Base-by-base conservation (phyloP, 78 protist species). In the Cyanophora paradoxa region DNA sequence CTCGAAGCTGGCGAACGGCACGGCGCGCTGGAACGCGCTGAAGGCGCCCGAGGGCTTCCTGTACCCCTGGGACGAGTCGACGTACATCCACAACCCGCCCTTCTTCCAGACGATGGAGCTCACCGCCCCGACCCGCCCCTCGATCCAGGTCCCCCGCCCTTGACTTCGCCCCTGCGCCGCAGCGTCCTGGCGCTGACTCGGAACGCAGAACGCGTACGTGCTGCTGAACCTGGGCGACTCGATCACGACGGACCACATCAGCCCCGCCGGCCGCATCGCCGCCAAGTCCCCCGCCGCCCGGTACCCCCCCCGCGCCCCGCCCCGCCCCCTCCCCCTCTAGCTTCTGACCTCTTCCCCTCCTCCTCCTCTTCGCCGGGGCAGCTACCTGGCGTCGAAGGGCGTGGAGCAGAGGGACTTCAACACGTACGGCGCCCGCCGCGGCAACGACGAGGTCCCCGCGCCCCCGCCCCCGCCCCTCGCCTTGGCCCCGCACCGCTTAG, bases 371-470 rank as follows among this genome's bases (percentile, higher is more conserved):
- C n/a, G n/a, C n/a, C n/a, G n/a, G n/a, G n/a, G n/a, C n/a, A n/a
- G n/a, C n/a, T n/a, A n/a, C n/a, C 52, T 44, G n/a, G 52, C 52
- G 52, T 10, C 10, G 52, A 10, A 31, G 50, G 83, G 90, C 41
- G 86, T 92, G 4, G 80, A 40, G 19, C 88, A 74, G 19, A 63
- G 52, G 16, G 90, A 88, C 50, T 92, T 85, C 77, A 84, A 84
- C 70, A 74, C 91, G n/a, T 92, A 86, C 69, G 95, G 95, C 0
- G 76, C 90, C 28, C 76, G 95, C n/a, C 83, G 96, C 30, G 96
- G 92, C 40, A 83, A 88, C 56, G 88, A 88, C 42, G 87, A 84
- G 39, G 85, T 44, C n/a, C n/a, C n/a, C n/a, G n/a, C n/a, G n/a
- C n/a, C n/a, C n/a, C n/a, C n/a, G n/a, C n/a, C n/a, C n/a, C n/a